Percentiles rank a stretch among this genome's conserved stretches.
These are phyloP conservation scores for Lanmaoa pseudosensibilis DNA, from an alignment of 768 basidiomycete species.

Conservation along the genomic window DNA sequence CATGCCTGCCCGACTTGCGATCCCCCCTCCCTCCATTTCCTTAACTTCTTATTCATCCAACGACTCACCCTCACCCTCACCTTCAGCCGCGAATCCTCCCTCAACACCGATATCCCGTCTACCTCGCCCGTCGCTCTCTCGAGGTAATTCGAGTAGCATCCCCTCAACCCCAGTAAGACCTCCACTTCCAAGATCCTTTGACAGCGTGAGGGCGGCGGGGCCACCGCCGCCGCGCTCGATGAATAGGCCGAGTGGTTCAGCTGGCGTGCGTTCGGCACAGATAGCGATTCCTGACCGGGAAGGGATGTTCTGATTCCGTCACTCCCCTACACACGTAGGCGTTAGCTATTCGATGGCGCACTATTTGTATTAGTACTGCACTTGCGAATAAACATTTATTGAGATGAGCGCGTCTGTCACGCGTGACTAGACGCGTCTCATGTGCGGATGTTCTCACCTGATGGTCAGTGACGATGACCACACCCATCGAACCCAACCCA, in stretches of 20 bases:
- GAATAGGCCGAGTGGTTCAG: slow-evolving; percentile 59
- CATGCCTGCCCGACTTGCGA: slow-evolving; percentile 31
- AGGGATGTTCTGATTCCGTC: slow-evolving; percentile 54
- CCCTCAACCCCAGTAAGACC: slow-evolving; percentile 13
- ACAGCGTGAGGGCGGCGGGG: slow-evolving; percentile 40
- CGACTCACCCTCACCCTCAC: slow-evolving; percentile 15
- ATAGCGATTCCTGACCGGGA: slow-evolving; percentile 56
- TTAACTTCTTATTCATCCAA: slow-evolving; percentile 14
- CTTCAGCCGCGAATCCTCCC: slow-evolving; percentile 17
- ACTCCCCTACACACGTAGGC: background rate
- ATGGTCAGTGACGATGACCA: slow-evolving; percentile 27
- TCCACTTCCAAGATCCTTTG: slow-evolving; percentile 32
- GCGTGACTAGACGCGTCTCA: slow-evolving; percentile 22
- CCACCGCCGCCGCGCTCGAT: slow-evolving; percentile 65
- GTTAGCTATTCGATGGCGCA: background rate
- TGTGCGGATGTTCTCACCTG: background rate
- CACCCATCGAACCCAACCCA: slow-evolving; percentile 58
- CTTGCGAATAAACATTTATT: background rate
- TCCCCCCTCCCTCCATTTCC: slow-evolving; percentile 19
- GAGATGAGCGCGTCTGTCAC: slow-evolving; percentile 21
- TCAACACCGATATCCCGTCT: slow-evolving; percentile 30
- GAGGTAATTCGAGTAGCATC: slow-evolving; percentile 29
- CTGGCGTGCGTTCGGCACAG: slow-evolving; percentile 44
- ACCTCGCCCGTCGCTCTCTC: slow-evolving; percentile 27
- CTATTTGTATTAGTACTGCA: background rate